Evolutionary conservation across 2,329 filamentous ascomycete genomes (phyloP), one percentile per base, ranked within the genome.

Genomic region (Phaeosphaeriaceae sp.): DNA sequence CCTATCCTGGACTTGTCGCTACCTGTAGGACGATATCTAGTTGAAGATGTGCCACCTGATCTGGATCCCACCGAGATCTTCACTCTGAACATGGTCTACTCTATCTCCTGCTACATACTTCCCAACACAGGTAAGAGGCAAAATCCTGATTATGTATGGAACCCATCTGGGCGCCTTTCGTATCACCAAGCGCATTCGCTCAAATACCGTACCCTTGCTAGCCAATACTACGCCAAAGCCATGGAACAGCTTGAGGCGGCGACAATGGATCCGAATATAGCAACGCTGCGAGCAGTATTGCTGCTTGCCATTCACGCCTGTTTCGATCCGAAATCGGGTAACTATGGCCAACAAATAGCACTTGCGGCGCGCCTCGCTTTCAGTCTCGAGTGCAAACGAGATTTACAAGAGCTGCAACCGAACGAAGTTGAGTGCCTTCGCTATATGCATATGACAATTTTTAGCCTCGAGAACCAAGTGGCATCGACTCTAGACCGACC

Each of bases 301-400:
- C 42, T 73, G 7, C 66, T 73, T 18, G 64, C 68, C 20, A 66
- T 73, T 28, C 68, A 72, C 44, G 69, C 67, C 46, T 56, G 66
- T 6, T 72, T 73, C 33, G 68, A 73, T 26, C 70, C 70, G 9
- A 64, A 67, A 16, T 54, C 56, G 5, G 70, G 70, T 2, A 72
- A 73, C 23, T 63, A 69, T 26, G 68, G 70, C 7, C 70, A 73
- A 44, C 70, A 73, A 30, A 52, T 72, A 28, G 70, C 69, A 8
- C 67, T 72, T 37, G 68, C 70, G 3, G 58, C 66, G 6, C 61
- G 70, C n/a, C 57, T 73, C 13, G 66, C 65, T 6, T 61, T 71
- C 30, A 59, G 65, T 18, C 56, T 72, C 1, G 64, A 71, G 44
- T 58, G 60, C 2, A 66, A 62, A 42, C 47, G 58, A 3, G 61